Percentiles rank a stretch among this genome's conserved stretches.
phyloP scores from a whole-genome alignment of 2,329 filamentous ascomycete species.

The Xylariaceae sp. region DNA sequence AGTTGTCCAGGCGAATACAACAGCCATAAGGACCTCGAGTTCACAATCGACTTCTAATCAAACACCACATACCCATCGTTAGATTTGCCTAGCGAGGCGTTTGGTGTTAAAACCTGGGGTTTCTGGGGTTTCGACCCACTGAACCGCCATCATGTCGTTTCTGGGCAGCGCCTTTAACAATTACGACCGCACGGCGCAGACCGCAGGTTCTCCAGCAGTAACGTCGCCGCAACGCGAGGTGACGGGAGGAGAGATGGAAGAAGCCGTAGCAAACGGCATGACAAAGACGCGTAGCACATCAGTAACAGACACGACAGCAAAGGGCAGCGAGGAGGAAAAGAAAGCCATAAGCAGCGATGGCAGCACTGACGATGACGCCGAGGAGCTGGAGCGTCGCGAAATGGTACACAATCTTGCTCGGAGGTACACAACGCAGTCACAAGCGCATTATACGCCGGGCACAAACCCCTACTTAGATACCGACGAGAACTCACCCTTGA shows the following conservation, averaged over 20 bases:
- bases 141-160: slow-evolving; percentile 36
- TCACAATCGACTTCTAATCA: background rate
- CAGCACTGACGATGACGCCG: slow-evolving; percentile 17
- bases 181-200: slow-evolving; percentile 47
- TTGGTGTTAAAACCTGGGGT: background rate
- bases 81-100: background rate
- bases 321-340: slow-evolving; percentile 24
- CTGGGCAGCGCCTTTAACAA: slow-evolving; percentile 41
- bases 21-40: background rate
- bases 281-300: slow-evolving; percentile 10
- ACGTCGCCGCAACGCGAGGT: slow-evolving; percentile 22
- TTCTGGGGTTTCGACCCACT: slow-evolving; percentile 5
- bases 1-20: no score
- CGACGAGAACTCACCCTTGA: slow-evolving; percentile 46
- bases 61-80: background rate
- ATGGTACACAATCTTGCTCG: slow-evolving; percentile 54
- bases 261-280: background rate
- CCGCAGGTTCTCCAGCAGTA: slow-evolving; percentile 35
- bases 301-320: slow-evolving; percentile 1
- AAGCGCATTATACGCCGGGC: slow-evolving; percentile 28
- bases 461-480: slow-evolving; percentile 49
- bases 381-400: slow-evolving; percentile 31
- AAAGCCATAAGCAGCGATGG: slow-evolving; percentile 11
- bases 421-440: slow-evolving; percentile 49
- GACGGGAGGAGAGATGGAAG: slow-evolving; percentile 3